Evolutionary conservation across 306 rosid species (phyloP), one percentile per base, ranked within the genome.

Genomic region (Casuarina cunninghamiana): DNA sequence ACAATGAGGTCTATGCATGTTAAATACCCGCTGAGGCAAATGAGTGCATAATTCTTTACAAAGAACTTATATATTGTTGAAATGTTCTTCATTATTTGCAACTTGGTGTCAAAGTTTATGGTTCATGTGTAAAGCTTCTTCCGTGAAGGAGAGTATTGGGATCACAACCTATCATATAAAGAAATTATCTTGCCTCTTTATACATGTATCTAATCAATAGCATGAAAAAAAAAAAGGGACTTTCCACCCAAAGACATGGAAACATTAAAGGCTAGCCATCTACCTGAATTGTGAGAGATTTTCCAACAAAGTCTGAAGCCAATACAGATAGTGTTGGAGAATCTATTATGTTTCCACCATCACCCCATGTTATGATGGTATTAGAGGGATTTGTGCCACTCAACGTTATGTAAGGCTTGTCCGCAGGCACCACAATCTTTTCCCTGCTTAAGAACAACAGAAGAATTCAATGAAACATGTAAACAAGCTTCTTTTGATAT

Each of bases 221-320:
- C 32, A 26, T 26, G 32, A 26, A 26, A 26, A 26, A 26, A 26
- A 26, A 26, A 26, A 0, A 3, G 4, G 10, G 10, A 58, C 21
- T 19, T 21, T 26, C 2, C 66, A 58, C 11, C 38, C 2, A 26
- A 58, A 35, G 8, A 3, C 19, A 0, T 63, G 69, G 12, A 63
- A 1, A 63, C 67, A 63, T 32, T 38, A 10, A 65, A 57, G 70
- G 21, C 26, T 41, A 13, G n/a, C 21, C 48, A 50, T 10, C 35
- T 75, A 88, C 91, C 89, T 86, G 89, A 72, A 88, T 77, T 41
- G 90, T 86, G 77, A 88, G 82, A n/a, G 60, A 75, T 3, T 85
- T 85, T 1, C 75, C 92, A 2, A 82, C 76, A 77, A 88, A 88
- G 68, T 86, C 87, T 15, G 87, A 82, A 37, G 87, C 92, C 48